Base-by-base conservation (phyloP, 2,329 filamentous ascomycete genomes). In the Penicillium sp. region DNA sequence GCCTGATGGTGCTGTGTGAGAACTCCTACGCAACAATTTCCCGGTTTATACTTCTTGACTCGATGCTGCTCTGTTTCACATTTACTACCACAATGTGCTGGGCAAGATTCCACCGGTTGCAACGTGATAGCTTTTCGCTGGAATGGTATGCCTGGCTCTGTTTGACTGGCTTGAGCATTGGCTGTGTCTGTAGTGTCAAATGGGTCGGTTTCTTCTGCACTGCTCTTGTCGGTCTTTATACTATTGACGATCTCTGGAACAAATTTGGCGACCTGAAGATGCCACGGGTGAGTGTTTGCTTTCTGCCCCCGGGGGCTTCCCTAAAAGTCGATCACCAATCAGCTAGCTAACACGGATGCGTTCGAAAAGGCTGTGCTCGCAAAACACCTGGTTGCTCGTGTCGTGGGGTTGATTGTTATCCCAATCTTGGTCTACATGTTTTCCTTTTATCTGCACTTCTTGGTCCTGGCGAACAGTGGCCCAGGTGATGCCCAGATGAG, bases 401-500 rank as follows among this genome's bases (percentile, higher is more conserved):
- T 95, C 17, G 76, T 91, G 53, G 89, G 89, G 43, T 78, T 98
- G 52, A 98, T 98, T 55, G 66, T 95, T 54, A 79, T 98, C 44
- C 93, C 93, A 6, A 76, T 94, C 64, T 74, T 91, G 51, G 88
- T 98, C 62, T 98, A 98, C 75, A 84, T 96, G 73, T 84, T 96
- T 67, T 95, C 89, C 38, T 98, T 98, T 70, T 94, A 87, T 61
- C 73, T 95, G 47, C 93, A 98, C 73, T 98, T 98, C 70, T 78
- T 88, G 55, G 88, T 98, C 55, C 80, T 98, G 51, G 88, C 94
- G 70, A 91, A 88, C 72, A 91, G 85, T 61, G 93, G 93, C 19
- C 93, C 94, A 7, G 93, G 93, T 48, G 93, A 98, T 74, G 93
- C 93, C n/a, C 93, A 98, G 72, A 98, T 98, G 93, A 96, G 90